Percentiles rank a stretch among this genome's conserved stretches.
Evolutionary conservation across 345 rosid genomes (phyloP).

Genomic region (Salix udensis): DNA sequence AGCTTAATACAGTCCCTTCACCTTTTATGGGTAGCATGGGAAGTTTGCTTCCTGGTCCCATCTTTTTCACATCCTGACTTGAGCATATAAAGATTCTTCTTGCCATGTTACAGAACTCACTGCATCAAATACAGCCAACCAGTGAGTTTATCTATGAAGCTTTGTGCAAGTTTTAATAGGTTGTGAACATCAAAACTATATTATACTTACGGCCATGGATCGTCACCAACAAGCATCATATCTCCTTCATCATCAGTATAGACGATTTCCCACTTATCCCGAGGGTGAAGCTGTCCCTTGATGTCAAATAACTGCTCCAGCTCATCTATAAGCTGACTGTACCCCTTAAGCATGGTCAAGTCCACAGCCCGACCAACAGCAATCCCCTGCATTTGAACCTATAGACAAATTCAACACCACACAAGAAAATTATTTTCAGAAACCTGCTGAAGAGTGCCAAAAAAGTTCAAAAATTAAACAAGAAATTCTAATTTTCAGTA

Average conservation of each 20-base stretch:
- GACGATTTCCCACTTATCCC: conserved; percentile 32
- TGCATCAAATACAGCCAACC: conserved; percentile 2
- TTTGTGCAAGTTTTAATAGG: neutral
- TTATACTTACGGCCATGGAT: conserved; percentile 33
- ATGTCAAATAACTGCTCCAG: conserved; percentile 29
- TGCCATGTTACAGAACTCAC: conserved; percentile 33
- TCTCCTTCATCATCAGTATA: conserved; percentile 37
- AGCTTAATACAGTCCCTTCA: conserved; percentile 37
- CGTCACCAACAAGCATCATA: conserved; percentile 37
- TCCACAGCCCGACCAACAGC: conserved; percentile 36
- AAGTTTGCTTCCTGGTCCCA: conserved; percentile 25
- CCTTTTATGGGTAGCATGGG: conserved; percentile 14
- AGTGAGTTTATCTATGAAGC: neutral
- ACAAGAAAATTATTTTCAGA: neutral
- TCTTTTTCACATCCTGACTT: conserved; percentile 30
- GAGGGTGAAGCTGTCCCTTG: conserved; percentile 23
- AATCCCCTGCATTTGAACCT: conserved; percentile 35
- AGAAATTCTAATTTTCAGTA: neutral
- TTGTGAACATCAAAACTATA: neutral
- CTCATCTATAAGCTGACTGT: conserved; percentile 25
- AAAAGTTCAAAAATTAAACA: neutral
- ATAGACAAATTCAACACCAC: conserved; percentile 8
- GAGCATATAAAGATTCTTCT: conserved; percentile 27
- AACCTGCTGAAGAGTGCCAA: neutral
- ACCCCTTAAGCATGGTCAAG: conserved; percentile 25